Evolutionary conservation across 306 rosid genomes (phyloP).

Genomic region (Lathyrus aphaca): DNA sequence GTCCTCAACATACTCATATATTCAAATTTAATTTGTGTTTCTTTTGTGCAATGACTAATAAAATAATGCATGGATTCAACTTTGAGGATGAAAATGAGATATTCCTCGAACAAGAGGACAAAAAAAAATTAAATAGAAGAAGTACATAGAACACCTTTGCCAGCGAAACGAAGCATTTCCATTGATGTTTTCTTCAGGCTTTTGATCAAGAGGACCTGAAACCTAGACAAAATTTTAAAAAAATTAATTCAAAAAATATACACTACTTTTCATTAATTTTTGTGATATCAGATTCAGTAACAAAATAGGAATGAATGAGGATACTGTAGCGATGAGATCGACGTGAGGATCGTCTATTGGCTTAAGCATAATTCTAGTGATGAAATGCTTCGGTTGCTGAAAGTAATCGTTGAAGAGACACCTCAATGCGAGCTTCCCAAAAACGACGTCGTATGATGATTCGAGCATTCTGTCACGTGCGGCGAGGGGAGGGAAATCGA

Average conservation of each 20-base stretch:
- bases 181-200: slow-evolving; percentile 56
- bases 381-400: slow-evolving; percentile 70
- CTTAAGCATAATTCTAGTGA: slow-evolving; percentile 82
- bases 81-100: not conserved
- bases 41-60: not conserved
- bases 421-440: slow-evolving; percentile 83
- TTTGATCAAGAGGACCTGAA: slow-evolving; percentile 86
- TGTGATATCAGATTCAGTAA: slow-evolving; percentile 11
- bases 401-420: slow-evolving; percentile 84
- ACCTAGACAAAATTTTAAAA: slow-evolving; percentile 59
- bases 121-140: not conserved
- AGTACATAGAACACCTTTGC: slow-evolving; percentile 62
- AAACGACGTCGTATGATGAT: slow-evolving; percentile 76
- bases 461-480: slow-evolving; percentile 95
- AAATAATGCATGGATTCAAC: not conserved
- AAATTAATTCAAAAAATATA: slow-evolving; percentile 25
- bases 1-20: not conserved
- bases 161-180: slow-evolving; percentile 93
- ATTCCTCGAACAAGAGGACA: not conserved
- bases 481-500: slow-evolving; percentile 94
- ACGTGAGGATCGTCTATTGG: slow-evolving; percentile 96
- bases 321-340: slow-evolving; percentile 91
- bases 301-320: not conserved
- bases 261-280: not conserved
- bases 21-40: too few species aligned